Evolutionary conservation across 1,284 basidiomycete genomes (phyloP).

Genomic region (Cystobasidiaceae sp.): DNA sequence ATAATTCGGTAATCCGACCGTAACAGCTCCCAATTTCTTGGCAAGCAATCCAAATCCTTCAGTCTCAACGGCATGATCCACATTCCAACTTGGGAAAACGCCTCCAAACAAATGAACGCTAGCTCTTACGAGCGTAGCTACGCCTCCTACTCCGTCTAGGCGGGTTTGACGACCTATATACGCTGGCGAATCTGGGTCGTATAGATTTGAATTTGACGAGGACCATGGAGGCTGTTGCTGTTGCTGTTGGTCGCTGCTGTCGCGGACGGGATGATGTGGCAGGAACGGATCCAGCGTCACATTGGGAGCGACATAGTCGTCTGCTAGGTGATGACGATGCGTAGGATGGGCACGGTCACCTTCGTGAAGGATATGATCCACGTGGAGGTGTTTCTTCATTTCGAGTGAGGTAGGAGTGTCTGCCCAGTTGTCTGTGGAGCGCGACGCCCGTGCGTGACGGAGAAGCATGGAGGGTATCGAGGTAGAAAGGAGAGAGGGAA

Average conservation of each 20-base stretch:
- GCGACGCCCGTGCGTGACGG: not conserved
- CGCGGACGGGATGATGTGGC: not conserved
- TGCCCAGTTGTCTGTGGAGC: constrained; percentile 29
- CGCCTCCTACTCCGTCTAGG: constrained; percentile 34
- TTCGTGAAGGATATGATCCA: constrained; percentile 23
- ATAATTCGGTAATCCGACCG: constrained; percentile 35
- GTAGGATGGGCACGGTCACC: constrained; percentile 15
- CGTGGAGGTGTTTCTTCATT: constrained; percentile 7
- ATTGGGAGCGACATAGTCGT: constrained; percentile 18
- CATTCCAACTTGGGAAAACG: constrained; percentile 33
- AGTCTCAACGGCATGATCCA: constrained; percentile 34
- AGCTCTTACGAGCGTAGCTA: constrained; percentile 36
- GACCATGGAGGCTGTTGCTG: not conserved
- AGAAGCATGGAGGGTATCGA: not conserved
- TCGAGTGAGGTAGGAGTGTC: constrained; percentile 26
- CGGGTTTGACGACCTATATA: constrained; percentile 29
- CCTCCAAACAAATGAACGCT: constrained; percentile 33
- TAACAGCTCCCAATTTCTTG: constrained; percentile 29
- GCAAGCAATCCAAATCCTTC: constrained; percentile 35
- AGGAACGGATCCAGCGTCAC: constrained; percentile 3
- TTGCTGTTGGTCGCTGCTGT: not conserved
- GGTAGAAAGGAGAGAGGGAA: not conserved
- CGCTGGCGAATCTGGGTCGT: constrained; percentile 27
- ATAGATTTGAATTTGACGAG: constrained; percentile 11
- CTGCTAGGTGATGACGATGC: constrained; percentile 24